Conservation (phyloP, 2,329 filamentous ascomycete genomes). For the Fusarium sp. region DNA sequence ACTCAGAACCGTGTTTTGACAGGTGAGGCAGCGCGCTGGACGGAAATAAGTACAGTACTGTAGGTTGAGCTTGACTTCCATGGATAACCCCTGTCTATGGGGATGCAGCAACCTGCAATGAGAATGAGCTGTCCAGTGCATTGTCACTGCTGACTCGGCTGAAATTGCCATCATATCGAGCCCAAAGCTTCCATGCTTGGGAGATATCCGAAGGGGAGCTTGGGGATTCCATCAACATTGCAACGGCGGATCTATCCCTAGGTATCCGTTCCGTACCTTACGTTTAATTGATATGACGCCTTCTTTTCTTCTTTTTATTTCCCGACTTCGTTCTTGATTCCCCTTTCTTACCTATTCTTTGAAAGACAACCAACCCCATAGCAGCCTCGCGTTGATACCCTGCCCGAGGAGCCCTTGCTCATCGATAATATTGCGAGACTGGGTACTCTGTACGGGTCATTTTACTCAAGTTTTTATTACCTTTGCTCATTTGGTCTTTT, state of each 20-base stretch:
- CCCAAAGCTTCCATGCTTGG: constrained; percentile 18
- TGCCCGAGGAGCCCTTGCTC: constrained; percentile 25
- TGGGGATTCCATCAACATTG: constrained; percentile 26
- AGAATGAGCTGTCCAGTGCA: constrained; percentile 25
- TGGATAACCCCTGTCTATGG: constrained; percentile 35
- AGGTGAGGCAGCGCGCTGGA: constrained; percentile 12
- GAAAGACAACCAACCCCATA: constrained; percentile 4
- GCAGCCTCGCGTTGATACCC: constrained; percentile 33
- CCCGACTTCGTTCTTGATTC: constrained; percentile 9
- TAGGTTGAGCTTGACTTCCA: constrained; percentile 2
- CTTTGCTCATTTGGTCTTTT: constrained; percentile 15
- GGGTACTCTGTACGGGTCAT: constrained; percentile 6
- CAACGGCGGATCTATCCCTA: constrained; percentile 30
- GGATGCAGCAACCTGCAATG: constrained; percentile 26
- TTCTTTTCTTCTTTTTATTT: constrained; percentile 10
- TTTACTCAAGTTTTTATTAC: constrained; percentile 9
- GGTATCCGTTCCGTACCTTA: constrained; percentile 2
- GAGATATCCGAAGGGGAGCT: constrained; percentile 24
- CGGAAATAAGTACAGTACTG: constrained; percentile 7
- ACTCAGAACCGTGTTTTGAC: constrained; percentile 14
- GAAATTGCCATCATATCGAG: constrained; percentile 35
- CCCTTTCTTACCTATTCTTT: constrained; percentile 1
- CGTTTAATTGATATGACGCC: constrained; percentile 5
- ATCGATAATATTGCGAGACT: constrained; percentile 36
- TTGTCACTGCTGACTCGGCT: constrained; percentile 34